Evolutionary conservation across 345 rosid species (phyloP), one percentile per base, ranked within the genome.

Genomic region (Moringa oleifera): DNA sequence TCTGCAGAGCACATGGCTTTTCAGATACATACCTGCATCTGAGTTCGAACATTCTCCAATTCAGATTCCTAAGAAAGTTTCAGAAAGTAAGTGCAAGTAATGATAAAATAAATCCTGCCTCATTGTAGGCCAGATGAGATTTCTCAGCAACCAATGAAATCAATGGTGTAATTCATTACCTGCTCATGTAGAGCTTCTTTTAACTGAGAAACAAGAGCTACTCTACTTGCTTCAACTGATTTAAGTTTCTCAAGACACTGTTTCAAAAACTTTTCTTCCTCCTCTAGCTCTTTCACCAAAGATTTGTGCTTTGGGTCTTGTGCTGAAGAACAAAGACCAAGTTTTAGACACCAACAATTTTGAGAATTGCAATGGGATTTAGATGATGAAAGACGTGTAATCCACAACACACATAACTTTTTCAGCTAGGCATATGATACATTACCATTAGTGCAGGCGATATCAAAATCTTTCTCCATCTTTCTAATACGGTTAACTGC

Each of bases 161-260:
- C 46, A 25, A 46, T 36, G 17, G 17, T 17, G 25, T 4, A 19
- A 57, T 28, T 24, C 51, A 9, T 18, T 76, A 90, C 96, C 90
- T 90, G 88, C 53, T 90, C 96, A 20, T 73, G 79, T 53, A 90
- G 76, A 22, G 91, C 96, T 64, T 90, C 96, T 71, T 82, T 94
- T 54, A 90, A 79, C 73, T 86, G 95, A 71, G 84, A 80, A 23
- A 90, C 91, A 68, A 90, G 96, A 16, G 81, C 79, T 24, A 68
- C 75, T 71, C 96, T 85, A 73, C 79, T 85, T 69, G 73, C 77
- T 85, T 90, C 88, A 37, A 80, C 85, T 33, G 88, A 88, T 77
- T 82, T 80, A 55, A 94, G 89, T 71, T 94, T 94, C 80, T 88
- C 88, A 18, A 81, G 64, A 67, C 95, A 82, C 65, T 83, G 85